Evolutionary conservation across 345 rosid species (phyloP).

Genomic region (Lepidium aucheri): DNA sequence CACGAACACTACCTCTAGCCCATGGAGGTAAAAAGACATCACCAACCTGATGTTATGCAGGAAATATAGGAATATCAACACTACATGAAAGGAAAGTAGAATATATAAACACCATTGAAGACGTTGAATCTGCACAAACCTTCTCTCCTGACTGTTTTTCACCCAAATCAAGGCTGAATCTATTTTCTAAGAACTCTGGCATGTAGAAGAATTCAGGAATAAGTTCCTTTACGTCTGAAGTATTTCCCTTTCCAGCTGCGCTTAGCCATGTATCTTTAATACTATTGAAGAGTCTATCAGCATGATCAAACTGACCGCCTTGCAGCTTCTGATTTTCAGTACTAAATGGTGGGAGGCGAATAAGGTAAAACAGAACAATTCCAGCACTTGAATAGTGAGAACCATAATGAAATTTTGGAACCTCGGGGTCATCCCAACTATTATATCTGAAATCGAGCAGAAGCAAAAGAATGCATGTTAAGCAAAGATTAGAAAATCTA

Average conservation of each 20-base stretch:
- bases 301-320: constrained; percentile 99
- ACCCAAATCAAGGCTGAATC: constrained; percentile 83
- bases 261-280: constrained; percentile 94
- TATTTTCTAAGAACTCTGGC: constrained; percentile 90
- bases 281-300: constrained; percentile 95
- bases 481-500: background rate
- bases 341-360: constrained; percentile 97
- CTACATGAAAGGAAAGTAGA: constrained; percentile 6
- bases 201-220: constrained; percentile 99
- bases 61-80: background rate
- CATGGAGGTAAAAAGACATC: constrained; percentile 90
- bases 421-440: constrained; percentile 99
- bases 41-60: constrained; percentile 54
- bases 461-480: background rate
- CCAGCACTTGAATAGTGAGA: constrained; percentile 99
- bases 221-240: constrained; percentile 96
- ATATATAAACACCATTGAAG: background rate
- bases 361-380: constrained; percentile 94
- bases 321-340: constrained; percentile 97
- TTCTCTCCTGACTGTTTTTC: constrained; percentile 98
- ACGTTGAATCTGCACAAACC: constrained; percentile 41
- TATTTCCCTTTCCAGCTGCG: constrained; percentile 97
- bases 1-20: constrained; percentile 92
- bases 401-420: constrained; percentile 98
- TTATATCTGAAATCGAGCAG: constrained; percentile 59